Conservation (phyloP, 2,329 filamentous ascomycete genomes). For the Arthrinium phaeospermum region DNA sequence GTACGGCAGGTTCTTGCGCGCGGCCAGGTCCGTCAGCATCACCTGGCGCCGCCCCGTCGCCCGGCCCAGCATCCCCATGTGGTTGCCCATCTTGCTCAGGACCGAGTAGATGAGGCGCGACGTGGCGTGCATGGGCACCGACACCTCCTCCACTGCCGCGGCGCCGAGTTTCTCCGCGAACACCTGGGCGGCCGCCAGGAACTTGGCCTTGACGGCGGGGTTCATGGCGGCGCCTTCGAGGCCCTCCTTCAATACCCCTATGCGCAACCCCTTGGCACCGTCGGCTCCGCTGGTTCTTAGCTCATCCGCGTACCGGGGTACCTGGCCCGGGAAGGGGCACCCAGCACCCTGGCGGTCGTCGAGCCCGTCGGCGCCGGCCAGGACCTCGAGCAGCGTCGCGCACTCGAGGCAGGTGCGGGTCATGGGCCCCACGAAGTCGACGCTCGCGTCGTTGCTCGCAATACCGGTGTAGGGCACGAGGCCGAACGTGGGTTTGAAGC, state of each 20-base stretch:
- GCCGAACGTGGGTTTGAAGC: slow-evolving; percentile 41
- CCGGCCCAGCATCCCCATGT: slow-evolving; percentile 40
- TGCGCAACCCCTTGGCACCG: slow-evolving; percentile 32
- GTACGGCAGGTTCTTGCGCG: slow-evolving; percentile 44
- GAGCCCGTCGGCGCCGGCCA: slow-evolving; percentile 40
- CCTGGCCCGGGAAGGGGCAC: slow-evolving; percentile 28
- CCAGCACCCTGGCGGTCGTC: slow-evolving; percentile 39
- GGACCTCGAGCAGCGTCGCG: slow-evolving; percentile 38
- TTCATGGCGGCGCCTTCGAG: slow-evolving; percentile 35
- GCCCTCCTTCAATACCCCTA: slow-evolving; percentile 39
- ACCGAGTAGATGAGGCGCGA: slow-evolving; percentile 28
- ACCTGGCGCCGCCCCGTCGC: slow-evolving; percentile 31
- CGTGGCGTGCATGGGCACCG: slow-evolving; percentile 36
- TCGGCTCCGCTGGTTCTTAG: slow-evolving; percentile 13
- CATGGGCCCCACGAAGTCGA: slow-evolving; percentile 42
- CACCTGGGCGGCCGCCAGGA: slow-evolving; percentile 33
- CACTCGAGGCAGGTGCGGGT: slow-evolving; percentile 35
- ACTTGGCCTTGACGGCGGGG: slow-evolving; percentile 30
- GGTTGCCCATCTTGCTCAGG: slow-evolving; percentile 37
- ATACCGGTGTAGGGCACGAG: slow-evolving; percentile 43
- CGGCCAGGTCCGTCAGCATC: slow-evolving; percentile 40
- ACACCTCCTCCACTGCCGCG: slow-evolving; percentile 35
- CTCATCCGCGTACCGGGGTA: slow-evolving; percentile 27
- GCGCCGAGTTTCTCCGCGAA: slow-evolving; percentile 33
- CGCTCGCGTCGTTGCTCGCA: slow-evolving; percentile 34